Evolutionary conservation across 768 basidiomycete species (phyloP), one percentile per base, ranked within the genome.

Genomic region (Psilocybe cyanescens): DNA sequence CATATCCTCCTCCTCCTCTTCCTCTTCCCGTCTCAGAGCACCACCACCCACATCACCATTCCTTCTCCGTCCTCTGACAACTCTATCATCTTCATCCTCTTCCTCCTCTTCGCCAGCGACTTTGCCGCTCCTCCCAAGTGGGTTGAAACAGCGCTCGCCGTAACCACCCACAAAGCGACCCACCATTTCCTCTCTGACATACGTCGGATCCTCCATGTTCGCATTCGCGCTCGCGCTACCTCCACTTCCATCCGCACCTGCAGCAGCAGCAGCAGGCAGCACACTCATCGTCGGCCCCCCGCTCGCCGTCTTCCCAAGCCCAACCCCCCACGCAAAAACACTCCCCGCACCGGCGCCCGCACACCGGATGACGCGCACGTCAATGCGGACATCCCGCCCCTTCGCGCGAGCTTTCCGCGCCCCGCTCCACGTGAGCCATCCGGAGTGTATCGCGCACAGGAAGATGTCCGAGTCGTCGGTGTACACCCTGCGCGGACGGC

Each of bases 401-500:
- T 71, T 72, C 50, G 62, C 66, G n/a, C 76, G 68, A 8, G 82
- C 81, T n/a, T 66, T 65, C 56, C 69, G 66, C 11, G 77, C 76
- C 0, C 78, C 79, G 61, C 75, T 77, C 82, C 81, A 82, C 7
- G 80, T 81, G 1, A 78, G 64, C 79, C 79, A 82, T 4, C 90
- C 90, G 0, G 88, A 79, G 65, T 92, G 90, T 49, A 92, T 72
- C 1, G 87, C 89, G 58, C 87, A 88, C 44, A 88, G 68, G 68
- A 90, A 85, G 54, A 91, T 68, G 66, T 91, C 88, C 8, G 89
- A 90, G 72, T 92, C 90, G 72, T 92, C 90, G 0, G 90, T 92
- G 74, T 92, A 92, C 37, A 91, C 80, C 50, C 87, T 76, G n/a
- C 85, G 76, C 35, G 68, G 63, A n/a, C 69, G 63, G 12, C 67